Evolutionary conservation across 2,329 filamentous ascomycete species (phyloP).

Genomic region (Hypoxylon sp.): DNA sequence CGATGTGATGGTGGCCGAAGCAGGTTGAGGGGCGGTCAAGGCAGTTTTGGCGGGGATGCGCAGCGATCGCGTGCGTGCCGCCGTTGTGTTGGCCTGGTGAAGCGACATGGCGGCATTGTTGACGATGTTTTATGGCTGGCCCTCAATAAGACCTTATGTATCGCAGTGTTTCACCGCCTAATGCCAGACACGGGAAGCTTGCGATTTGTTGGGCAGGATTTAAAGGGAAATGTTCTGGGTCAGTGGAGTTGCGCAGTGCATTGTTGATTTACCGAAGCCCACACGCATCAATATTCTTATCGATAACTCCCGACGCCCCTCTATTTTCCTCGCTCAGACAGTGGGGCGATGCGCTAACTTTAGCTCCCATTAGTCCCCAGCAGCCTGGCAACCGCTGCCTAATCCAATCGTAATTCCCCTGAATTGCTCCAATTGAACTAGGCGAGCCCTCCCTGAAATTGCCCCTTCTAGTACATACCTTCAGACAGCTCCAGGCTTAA

Average conservation of each 20-base stretch:
- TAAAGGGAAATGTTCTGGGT: background rate
- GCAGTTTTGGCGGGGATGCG: slow-evolving; percentile 49
- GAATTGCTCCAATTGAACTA: background rate
- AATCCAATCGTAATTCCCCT: background rate
- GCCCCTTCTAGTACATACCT: too few relatives aligned
- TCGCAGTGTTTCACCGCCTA: background rate
- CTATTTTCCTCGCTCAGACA: slow-evolving; percentile 6
- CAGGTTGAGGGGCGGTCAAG: slow-evolving; percentile 51
- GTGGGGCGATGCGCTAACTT: background rate
- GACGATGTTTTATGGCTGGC: background rate
- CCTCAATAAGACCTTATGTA: slow-evolving; percentile 8
- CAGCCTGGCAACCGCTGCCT: background rate
- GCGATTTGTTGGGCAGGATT: background rate
- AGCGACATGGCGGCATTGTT: slow-evolving; percentile 55
- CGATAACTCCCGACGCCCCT: slow-evolving; percentile 1
- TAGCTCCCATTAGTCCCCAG: too few relatives aligned
- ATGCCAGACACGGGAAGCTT: background rate
- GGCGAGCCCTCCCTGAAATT: too few relatives aligned
- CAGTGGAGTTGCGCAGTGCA: slow-evolving; percentile 22
- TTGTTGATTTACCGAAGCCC: slow-evolving; percentile 12
- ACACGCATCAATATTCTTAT: slow-evolving; percentile 3
- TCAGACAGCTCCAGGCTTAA: too few relatives aligned
- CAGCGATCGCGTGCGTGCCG: slow-evolving; percentile 52
- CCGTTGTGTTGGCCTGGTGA: slow-evolving; percentile 52
- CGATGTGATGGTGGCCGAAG: slow-evolving; percentile 41